Conservation (phyloP, 2,329 filamentous ascomycete species). For the Colletotrichum tabaci region DNA sequence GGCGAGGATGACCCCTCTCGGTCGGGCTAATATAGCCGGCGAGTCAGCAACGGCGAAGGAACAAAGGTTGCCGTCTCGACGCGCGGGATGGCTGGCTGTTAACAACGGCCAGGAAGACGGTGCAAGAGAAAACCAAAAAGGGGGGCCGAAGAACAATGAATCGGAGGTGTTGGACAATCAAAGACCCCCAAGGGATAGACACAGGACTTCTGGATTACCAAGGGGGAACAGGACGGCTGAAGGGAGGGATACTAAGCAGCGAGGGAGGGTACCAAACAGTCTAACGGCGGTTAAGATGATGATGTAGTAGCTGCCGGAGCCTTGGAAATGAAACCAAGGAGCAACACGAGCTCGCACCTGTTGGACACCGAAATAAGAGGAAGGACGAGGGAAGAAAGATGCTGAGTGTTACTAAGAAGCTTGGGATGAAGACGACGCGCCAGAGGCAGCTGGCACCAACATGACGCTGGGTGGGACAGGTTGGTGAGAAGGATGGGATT, state of each 20-base stretch:
- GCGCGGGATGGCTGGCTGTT: neutral
- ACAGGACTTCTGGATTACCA: neutral
- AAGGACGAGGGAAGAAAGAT: neutral
- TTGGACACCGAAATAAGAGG: neutral
- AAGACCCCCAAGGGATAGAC: neutral
- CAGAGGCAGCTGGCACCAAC: constrained; percentile 32
- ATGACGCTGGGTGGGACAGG: constrained; percentile 25
- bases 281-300: neutral
- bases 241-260: constrained; percentile 15
- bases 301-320: constrained; percentile 26
- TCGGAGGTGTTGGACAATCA: neutral
- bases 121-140: neutral
- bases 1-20: constrained; percentile 13
- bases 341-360: neutral
- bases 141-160: constrained; percentile 8
- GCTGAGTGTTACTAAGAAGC: constrained; percentile 1
- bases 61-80: constrained; percentile 29
- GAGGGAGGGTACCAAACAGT: constrained; percentile 16
- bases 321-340: neutral
- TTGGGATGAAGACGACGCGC: constrained; percentile 11
- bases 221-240: neutral
- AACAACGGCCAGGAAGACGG: constrained; percentile 14
- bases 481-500: constrained; percentile 3
- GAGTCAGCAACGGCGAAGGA: constrained; percentile 21
- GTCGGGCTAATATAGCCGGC: neutral